Conservation (phyloP, 495 filamentous ascomycete species). For the Neurospora sp. region DNA sequence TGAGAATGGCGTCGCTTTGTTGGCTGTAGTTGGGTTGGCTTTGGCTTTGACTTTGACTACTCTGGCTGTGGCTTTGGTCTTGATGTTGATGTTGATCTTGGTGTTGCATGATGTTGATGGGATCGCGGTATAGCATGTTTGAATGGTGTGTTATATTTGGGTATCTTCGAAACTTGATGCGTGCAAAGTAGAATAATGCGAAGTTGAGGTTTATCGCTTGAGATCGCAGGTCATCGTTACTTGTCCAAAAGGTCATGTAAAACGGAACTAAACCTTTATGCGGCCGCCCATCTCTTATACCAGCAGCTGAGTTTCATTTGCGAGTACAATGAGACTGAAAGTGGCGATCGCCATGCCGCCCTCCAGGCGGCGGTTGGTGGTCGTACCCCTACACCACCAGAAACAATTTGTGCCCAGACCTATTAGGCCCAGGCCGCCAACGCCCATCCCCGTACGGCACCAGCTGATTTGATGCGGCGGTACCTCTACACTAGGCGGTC, state of each 20-base stretch:
- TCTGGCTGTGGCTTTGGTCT: background rate
- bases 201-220: background rate
- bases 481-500: background rate
- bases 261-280: background rate
- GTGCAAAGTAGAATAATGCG: background rate
- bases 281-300: background rate
- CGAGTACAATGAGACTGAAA: background rate
- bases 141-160: background rate
- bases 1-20: background rate
- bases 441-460: background rate
- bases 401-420: background rate
- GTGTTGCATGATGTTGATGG: background rate
- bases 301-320: background rate
- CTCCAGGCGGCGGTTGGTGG: background rate
- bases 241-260: background rate
- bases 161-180: background rate
- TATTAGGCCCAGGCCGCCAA: background rate
- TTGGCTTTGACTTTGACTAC: background rate
- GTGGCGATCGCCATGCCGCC: background rate
- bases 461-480: background rate
- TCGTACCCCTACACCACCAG: background rate
- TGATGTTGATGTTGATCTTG: background rate
- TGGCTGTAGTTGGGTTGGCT: background rate
- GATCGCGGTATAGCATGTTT: background rate
- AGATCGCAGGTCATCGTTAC: background rate